Evolutionary conservation across 2,329 filamentous ascomycete species (phyloP).

Genomic region (Volutella citrinella): DNA sequence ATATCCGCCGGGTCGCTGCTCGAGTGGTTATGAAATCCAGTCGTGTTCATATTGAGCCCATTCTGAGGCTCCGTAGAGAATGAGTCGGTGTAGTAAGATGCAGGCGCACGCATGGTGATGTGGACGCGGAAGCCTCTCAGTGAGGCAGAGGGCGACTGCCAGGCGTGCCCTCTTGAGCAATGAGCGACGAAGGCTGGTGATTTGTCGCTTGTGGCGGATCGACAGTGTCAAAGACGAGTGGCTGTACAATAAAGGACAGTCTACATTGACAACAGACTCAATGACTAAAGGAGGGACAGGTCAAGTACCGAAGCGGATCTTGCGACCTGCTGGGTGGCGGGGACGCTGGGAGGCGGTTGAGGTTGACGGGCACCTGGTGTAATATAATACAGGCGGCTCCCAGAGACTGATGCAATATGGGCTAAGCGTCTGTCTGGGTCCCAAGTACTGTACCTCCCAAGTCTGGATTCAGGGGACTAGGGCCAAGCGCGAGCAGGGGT

Average conservation of each 20-base stretch:
- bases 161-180: conserved; percentile 28
- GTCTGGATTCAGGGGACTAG: conserved; percentile 26
- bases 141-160: conserved; percentile 26
- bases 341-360: conserved; percentile 8
- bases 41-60: conserved; percentile 12
- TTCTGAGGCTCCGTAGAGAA: no score
- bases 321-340: conserved; percentile 9
- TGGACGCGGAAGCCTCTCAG: no score
- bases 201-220: conserved; percentile 13
- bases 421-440: conserved; percentile 22
- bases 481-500: conserved; percentile 25
- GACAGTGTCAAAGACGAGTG: conserved; percentile 4
- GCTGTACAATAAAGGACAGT: not conserved
- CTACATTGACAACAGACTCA: not conserved
- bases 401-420: conserved; percentile 31
- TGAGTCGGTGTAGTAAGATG: conserved; percentile 25
- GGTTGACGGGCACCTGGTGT: conserved; percentile 22
- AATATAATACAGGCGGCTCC: conserved; percentile 22
- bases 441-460: conserved; percentile 25
- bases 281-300: not conserved
- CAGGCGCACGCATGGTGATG: conserved; percentile 25
- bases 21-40: conserved; percentile 3
- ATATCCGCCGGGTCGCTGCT: conserved; percentile 9
- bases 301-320: conserved; percentile 6
- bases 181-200: no score